These are phyloP conservation scores for Trichoderma gamsii DNA, from an alignment of 495 filamentous ascomycete genomes.

Conservation along the genomic window DNA sequence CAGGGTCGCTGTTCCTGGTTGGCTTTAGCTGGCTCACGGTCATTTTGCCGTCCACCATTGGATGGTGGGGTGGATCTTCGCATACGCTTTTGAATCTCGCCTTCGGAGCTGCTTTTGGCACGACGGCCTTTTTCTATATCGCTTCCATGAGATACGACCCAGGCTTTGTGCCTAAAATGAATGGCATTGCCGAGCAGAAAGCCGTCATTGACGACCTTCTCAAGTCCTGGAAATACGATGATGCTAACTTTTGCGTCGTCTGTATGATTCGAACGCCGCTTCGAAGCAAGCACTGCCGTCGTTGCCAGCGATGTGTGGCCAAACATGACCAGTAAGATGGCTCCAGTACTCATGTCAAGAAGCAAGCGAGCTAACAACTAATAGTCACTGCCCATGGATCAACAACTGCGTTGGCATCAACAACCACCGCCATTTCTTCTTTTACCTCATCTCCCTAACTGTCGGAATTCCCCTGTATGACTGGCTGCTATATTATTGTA, in stretches of 20 bases:
- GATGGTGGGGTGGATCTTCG: slow-evolving; percentile 49
- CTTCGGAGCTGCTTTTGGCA: slow-evolving; percentile 56
- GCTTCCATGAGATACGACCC: slow-evolving; percentile 82
- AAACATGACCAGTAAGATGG: slow-evolving; percentile 91
- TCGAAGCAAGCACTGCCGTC: slow-evolving; percentile 89
- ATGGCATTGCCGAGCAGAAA: slow-evolving; percentile 80
- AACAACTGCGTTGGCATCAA: slow-evolving; percentile 93
- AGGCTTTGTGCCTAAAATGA: slow-evolving; percentile 89
- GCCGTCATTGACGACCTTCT: slow-evolving; percentile 80
- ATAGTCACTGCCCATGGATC: slow-evolving; percentile 94
- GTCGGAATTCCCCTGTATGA: slow-evolving; percentile 63
- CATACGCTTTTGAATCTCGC: slow-evolving; percentile 67
- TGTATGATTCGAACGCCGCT: slow-evolving; percentile 92
- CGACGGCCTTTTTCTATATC: slow-evolving; percentile 80
- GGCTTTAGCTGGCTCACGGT: slow-evolving; percentile 65
- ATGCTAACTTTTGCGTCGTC: slow-evolving; percentile 82
- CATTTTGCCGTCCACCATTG: slow-evolving; percentile 60
- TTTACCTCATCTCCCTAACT: slow-evolving; percentile 75
- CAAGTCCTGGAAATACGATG: slow-evolving; percentile 80
- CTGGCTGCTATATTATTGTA: slow-evolving; percentile 38
- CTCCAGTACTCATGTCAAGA: not conserved
- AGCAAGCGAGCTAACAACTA: slow-evolving; percentile 34
- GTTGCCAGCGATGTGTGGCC: slow-evolving; percentile 85
- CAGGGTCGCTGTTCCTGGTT: slow-evolving; percentile 78
- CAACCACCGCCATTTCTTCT: slow-evolving; percentile 90